Conservation (phyloP, 331 rosid species). For the Telfairia occidentalis region DNA sequence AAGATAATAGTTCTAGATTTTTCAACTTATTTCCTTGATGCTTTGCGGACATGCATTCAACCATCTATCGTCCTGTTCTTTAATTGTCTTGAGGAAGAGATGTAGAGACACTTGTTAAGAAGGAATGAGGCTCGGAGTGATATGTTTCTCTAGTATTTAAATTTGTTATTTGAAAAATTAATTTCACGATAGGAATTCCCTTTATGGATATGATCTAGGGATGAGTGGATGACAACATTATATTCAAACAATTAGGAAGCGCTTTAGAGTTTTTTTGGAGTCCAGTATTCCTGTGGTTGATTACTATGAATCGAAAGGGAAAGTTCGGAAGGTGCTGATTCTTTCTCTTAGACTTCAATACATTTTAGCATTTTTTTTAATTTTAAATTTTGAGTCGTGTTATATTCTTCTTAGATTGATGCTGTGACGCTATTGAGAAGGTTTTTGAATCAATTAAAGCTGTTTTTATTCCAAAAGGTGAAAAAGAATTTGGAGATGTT, state of each 20-base stretch:
- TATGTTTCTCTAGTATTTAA: constrained; percentile 2
- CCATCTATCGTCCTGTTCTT: constrained; percentile 74
- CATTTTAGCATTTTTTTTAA: no score
- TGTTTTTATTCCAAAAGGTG: constrained; percentile 57
- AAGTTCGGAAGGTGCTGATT: constrained; percentile 65
- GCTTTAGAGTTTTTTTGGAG: constrained; percentile 79
- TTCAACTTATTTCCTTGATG: constrained; percentile 11
- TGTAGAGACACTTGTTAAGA: constrained; percentile 75
- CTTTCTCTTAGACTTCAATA: background rate
- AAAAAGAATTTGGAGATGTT: constrained; percentile 26
- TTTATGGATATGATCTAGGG: constrained; percentile 38
- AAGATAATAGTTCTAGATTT: background rate
- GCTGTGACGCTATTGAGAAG: no score
- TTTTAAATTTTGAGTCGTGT: background rate
- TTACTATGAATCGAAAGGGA: constrained; percentile 59
- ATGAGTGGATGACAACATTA: constrained; percentile 87
- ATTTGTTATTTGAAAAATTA: background rate
- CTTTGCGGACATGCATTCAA: constrained; percentile 72
- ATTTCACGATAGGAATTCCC: background rate
- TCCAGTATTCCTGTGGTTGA: constrained; percentile 79
- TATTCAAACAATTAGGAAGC: constrained; percentile 85
- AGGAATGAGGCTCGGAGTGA: constrained; percentile 59
- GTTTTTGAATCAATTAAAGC: constrained; percentile 76
- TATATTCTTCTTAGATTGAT: constrained; percentile 35
- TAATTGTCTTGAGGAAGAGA: constrained; percentile 74